phyloP scores from a whole-genome alignment of 768 basidiomycete genomes.

The Podaxis sp. region DNA sequence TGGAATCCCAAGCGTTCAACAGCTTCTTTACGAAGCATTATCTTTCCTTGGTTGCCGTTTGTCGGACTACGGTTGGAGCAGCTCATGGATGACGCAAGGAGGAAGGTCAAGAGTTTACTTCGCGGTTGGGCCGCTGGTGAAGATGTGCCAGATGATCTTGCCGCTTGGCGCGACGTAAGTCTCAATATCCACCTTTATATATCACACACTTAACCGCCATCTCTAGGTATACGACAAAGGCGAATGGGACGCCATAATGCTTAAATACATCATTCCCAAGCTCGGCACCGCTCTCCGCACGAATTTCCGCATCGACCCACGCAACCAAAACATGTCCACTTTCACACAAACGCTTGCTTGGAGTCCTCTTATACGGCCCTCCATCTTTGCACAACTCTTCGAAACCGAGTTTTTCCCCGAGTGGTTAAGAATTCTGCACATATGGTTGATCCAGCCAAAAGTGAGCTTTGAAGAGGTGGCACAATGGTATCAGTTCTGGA shows the following conservation, averaged over 20 bases:
- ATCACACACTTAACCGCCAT: conserved; percentile 1
- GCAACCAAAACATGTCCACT: conserved; percentile 84
- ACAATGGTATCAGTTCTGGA: conserved; percentile 94
- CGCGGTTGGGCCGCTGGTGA: conserved; percentile 74
- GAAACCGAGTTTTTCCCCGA: conserved; percentile 96
- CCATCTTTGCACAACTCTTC: conserved; percentile 80
- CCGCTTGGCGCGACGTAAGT: conserved; percentile 80
- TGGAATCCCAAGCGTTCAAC: conserved; percentile 71
- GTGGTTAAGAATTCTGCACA: conserved; percentile 88
- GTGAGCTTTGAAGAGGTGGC: conserved; percentile 92
- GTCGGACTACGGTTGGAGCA: conserved; percentile 82
- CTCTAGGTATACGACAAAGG: conserved; percentile 68
- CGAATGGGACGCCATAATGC: conserved; percentile 90
- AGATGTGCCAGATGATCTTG: conserved; percentile 72
- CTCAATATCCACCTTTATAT: background rate
- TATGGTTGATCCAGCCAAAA: conserved; percentile 90
- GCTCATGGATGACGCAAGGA: conserved; percentile 81
- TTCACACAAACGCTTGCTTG: conserved; percentile 77
- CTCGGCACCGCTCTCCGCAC: conserved; percentile 80
- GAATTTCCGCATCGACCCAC: conserved; percentile 88
- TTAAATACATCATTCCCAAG: conserved; percentile 92
- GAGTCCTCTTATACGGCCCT: conserved; percentile 68
- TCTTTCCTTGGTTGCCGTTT: conserved; percentile 96
- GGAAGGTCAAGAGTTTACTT: conserved; percentile 81
- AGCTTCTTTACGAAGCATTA: conserved; percentile 69